These are phyloP conservation scores for Linanthus parryae DNA, from an alignment of 148 eudicot genomes.

Conservation along the genomic window DNA sequence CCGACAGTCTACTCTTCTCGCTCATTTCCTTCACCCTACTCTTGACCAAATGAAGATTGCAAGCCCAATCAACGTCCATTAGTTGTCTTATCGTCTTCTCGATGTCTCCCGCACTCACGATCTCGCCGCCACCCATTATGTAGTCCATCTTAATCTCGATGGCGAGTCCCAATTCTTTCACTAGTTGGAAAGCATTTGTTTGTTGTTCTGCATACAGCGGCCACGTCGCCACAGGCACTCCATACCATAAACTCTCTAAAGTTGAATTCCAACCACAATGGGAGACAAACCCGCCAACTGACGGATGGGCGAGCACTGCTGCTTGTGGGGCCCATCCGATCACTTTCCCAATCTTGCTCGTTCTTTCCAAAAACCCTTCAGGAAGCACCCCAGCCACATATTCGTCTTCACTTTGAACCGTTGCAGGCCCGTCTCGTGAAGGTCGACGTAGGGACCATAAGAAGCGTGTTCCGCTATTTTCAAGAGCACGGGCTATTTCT, in stretches of 20 bases:
- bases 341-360: too few species aligned
- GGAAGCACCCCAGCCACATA: constrained; percentile 16
- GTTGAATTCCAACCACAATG: constrained; percentile 59
- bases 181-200: constrained; percentile 41
- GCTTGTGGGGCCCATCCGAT: constrained; percentile 26
- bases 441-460: constrained; percentile 31
- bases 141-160: neutral
- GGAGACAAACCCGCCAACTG: constrained; percentile 40
- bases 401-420: constrained; percentile 7
- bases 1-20: neutral
- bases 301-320: constrained; percentile 16
- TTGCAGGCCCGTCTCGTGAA: constrained; percentile 4
- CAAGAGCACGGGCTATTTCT: constrained; percentile 48
- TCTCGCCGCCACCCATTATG: too few species aligned
- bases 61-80: neutral
- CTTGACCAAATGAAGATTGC: too few species aligned
- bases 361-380: constrained; percentile 30
- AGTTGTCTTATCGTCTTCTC: neutral
- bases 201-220: too few species aligned
- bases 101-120: neutral
- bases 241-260: constrained; percentile 34
- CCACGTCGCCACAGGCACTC: too few species aligned
- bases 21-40: neutral
- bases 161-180: constrained; percentile 7
- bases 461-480: constrained; percentile 26